Evolutionary conservation across 2,329 filamentous ascomycete species (phyloP).

Genomic region (Fusarium buharicum): DNA sequence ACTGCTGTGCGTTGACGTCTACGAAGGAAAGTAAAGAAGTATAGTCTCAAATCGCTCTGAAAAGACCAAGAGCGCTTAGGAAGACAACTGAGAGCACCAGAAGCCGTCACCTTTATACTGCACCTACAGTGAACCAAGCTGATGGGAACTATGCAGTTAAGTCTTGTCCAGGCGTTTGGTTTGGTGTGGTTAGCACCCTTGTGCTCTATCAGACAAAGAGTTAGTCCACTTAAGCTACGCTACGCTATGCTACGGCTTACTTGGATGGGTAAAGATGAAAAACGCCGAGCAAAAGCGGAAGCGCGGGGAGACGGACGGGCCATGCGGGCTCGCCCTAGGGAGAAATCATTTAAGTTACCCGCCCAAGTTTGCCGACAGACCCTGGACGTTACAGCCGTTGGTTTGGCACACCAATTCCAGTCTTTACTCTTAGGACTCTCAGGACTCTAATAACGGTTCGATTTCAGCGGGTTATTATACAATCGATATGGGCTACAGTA

Average conservation of each 20-base stretch:
- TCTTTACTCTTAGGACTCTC: not conserved
- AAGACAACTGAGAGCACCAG: not conserved
- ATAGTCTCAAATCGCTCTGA: not conserved
- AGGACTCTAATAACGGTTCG: no score
- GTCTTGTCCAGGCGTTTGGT: not conserved
- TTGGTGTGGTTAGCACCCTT: not conserved
- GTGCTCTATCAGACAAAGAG: no score
- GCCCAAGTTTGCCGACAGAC: constrained; percentile 19
- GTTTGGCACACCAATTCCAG: constrained; percentile 34
- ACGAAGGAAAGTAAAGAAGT: not conserved
- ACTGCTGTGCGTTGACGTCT: not conserved
- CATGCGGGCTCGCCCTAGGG: constrained; percentile 23
- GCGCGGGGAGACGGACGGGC: constrained; percentile 30
- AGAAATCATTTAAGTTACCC: constrained; percentile 24
- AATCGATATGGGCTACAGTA: not conserved
- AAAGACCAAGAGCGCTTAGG: not conserved
- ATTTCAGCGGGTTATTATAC: no score
- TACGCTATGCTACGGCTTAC: constrained; percentile 16
- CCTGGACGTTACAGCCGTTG: constrained; percentile 28
- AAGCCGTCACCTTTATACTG: no score
- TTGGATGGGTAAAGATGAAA: constrained; percentile 14
- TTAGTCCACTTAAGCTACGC: not conserved
- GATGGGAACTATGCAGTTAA: not conserved
- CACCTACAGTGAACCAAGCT: not conserved
- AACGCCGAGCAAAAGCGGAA: constrained; percentile 4